phyloP scores from a whole-genome alignment of 2,329 filamentous ascomycete species.

The Nothophoma quercina region DNA sequence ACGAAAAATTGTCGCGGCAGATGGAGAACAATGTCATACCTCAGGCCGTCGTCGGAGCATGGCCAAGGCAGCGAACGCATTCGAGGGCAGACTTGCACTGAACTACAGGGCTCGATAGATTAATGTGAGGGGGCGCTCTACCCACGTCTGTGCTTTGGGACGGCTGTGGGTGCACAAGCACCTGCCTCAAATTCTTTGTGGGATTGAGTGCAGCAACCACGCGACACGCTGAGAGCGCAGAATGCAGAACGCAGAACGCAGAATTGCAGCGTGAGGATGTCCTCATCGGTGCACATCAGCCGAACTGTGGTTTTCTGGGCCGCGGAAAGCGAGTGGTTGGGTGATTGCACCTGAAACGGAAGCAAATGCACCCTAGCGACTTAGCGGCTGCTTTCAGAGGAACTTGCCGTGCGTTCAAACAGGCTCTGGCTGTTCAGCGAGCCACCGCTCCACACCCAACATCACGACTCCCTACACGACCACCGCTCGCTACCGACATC shows the following conservation, averaged over 20 bases:
- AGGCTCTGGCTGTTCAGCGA: constrained; percentile 22
- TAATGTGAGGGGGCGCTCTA: constrained; percentile 32
- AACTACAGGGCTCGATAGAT: constrained; percentile 31
- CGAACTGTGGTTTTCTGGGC: constrained; percentile 4
- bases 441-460: constrained; percentile 23
- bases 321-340: constrained; percentile 7
- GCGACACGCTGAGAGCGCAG: background rate
- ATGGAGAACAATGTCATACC: constrained; percentile 18
- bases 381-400: constrained; percentile 26
- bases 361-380: background rate
- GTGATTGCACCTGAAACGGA: constrained; percentile 36
- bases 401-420: constrained; percentile 32
- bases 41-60: constrained; percentile 3
- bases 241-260: background rate
- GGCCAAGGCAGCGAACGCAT: constrained; percentile 10
- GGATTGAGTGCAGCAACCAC: background rate
- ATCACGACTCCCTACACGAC: constrained; percentile 34
- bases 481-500: constrained; percentile 24
- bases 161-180: background rate
- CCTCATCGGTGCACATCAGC: background rate
- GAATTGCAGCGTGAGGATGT: background rate
- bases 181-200: background rate
- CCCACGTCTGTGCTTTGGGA: constrained; percentile 19
- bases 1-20: constrained; percentile 8
- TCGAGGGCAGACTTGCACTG: constrained; percentile 4